Evolutionary conservation across 2,329 filamentous ascomycete genomes (phyloP), one percentile per base, ranked within the genome.

Genomic region (Tolypocladium album): DNA sequence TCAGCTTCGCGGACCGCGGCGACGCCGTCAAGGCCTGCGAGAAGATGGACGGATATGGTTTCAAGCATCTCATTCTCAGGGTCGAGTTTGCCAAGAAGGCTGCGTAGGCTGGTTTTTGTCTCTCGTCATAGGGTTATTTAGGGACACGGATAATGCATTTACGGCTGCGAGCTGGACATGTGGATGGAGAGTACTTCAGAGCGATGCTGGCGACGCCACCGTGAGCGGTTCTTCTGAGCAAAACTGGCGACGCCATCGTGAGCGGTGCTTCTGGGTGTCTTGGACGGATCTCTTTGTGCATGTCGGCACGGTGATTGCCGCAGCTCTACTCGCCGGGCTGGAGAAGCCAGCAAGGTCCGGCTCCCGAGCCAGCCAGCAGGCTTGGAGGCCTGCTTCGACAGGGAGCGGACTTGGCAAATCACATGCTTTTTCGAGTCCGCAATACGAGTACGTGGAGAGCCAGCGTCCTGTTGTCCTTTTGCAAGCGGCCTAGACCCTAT

Each of bases 31-130:
- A 89, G 79, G 94, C 94, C 47, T 96, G 90, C 79, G 88, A 89
- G 79, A 97, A 96, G 84, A 93, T 99, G 90, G 94, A 99, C 77
- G 94, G 94, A 70, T 97, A 83, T 68, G 90, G 90, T 78, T 93
- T 91, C 80, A 88, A 89, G 76, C 90, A 94, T 79, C 81, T 94
- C 69, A 94, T 94, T 74, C 77, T 94, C 70, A 83, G 88, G 73
- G 90, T 94, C 66, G 90, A 94, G 79, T 94, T 94, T 76, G 89
- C 90, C 67, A 94, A 93, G 81, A 88, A 87, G 79, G 81, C 84
- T 67, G 66, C 69, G 70, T 76, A 75, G 64, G 64, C 61, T 66
- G 60, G 69, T 71, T 45, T 13, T 57, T 4, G 17, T 43, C 17
- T 59, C 7, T 60, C 47, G 39, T 56, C 47, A 53, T 55, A 20